Base-by-base conservation (phyloP, 2,329 filamentous ascomycete species). In the Cladophialophora bantiana region DNA sequence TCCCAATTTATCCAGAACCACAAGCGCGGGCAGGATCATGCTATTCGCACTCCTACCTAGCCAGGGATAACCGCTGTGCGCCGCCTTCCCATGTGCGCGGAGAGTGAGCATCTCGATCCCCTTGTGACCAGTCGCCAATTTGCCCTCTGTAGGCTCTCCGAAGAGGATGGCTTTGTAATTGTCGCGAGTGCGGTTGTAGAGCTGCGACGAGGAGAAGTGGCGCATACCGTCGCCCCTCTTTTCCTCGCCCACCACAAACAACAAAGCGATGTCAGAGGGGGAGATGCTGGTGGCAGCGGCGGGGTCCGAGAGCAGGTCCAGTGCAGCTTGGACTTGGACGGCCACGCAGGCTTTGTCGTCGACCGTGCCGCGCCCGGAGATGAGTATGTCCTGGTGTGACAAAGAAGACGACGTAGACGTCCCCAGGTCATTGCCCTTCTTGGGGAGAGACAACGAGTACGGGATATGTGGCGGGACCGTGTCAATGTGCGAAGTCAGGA, bases 31-130 rank as follows among this genome's bases (percentile, higher is more conserved):
- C 36, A 96, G 83, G 64, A 98, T 83, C 60, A 93, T 84, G 68
- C 93, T 91, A 74, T 93, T 95, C 7, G 95, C 95, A 70, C 89
- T 94, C 74, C 90, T 88, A 3, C 94, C 94, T 6, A 97, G 83
- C 89, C 91, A 94, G 0, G 95, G 94, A 76, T 99, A 98, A 2
- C 94, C 94, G 7, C 90, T 94, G 80, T 99, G 95, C 1, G 91
- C 93, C 0, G 90, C 92, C 68, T 89, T 89, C 35, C 94, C 94
- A 36, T 84, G 85, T 0, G 91, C 91, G 13, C 82, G 81, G 66
- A 98, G 74, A 1, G 83, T 81, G 74, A 93, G 90, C 53, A 85
- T 85, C 3, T 93, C 77, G 64, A 89, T 90, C 48, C 95, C 94
- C 81, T 99, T 98, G 83, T 98, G 94, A 2, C 94, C 95, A 63